Evolutionary conservation across 2,329 filamentous ascomycete species (phyloP), one percentile per base, ranked within the genome.

Genomic region (Phoma herbarum): DNA sequence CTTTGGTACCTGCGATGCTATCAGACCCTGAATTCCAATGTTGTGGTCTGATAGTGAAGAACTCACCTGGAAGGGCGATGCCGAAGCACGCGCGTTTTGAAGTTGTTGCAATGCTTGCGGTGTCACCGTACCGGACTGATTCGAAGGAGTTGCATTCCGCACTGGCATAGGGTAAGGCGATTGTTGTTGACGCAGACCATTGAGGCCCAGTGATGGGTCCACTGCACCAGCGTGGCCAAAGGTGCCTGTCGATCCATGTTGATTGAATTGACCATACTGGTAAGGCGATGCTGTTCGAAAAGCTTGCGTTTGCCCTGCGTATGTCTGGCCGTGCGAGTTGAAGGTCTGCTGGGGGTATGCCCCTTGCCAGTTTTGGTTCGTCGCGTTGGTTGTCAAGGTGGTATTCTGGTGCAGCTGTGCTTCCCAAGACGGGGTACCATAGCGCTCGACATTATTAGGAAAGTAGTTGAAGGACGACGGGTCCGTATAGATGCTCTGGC

Each of bases 401-500:
- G 68, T 33, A 18, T 67, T 70, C 18, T 71, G 70, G 41, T 64
- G 60, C 31, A 73, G 55, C 59, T 74, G 73, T 46, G 62, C n/a
- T 16, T 70, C 67, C 73, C 73, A 76, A 14, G 73, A 61, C 1
- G 65, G 68, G 8, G 71, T 65, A 41, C 65, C 65, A 53, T 70
- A 74, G 59, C 73, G 74, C 59, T 75, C 69, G 61, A 64, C 64
- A 52, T 65, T 55, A 51, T 63, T 55, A 29, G 67, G 57, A 43
- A 74, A 75, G 47, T 75, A 61, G 45, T 66, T 67, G 33, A 69
- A 66, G 31, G 70, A 77, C 2, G 69, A 61, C 1, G 71, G 59
- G 59, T 76, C 70, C 64, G 61, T 62, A 65, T 76, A 76, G 60
- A 76, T 68, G 59, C 61, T 71, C 61, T 75, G 73, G 41, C 67